A percentile compares a stretch with the other conserved stretches of the same genome.
phyloP scores from a whole-genome alignment of 225 moss, liverwort and hornwort species.

The Pleurozium schreberi region DNA sequence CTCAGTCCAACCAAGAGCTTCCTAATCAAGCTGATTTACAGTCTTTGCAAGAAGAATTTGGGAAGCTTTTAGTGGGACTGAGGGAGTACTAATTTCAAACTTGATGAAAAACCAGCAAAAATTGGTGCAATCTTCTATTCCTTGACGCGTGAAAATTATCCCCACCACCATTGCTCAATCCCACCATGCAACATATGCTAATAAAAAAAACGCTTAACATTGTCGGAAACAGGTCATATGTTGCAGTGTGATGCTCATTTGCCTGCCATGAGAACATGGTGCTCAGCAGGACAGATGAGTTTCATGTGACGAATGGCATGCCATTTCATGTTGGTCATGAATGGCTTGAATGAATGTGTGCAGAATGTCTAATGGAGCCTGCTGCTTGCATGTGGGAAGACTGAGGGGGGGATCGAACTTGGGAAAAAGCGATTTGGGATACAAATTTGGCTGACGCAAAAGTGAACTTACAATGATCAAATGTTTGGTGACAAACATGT shows the following conservation, averaged over 20 bases:
- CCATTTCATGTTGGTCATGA: background rate
- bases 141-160: background rate
- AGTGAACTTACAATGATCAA: background rate
- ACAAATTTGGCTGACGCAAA: background rate
- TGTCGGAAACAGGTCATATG: background rate
- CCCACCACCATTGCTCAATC: fast-evolving
- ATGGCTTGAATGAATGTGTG: background rate
- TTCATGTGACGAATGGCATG: background rate
- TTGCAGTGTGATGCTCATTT: background rate
- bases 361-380: background rate
- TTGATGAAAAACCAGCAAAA: background rate
- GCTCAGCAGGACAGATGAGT: background rate
- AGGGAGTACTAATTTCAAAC: background rate
- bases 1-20: no score
- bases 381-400: background rate
- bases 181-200: background rate
- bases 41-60: no score
- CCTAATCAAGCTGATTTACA: no score
- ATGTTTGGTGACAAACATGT: background rate
- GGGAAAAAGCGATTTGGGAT: background rate
- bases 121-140: background rate
- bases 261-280: background rate
- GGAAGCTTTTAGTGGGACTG: no score
- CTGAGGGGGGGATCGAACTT: no score
- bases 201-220: no score